Percentiles rank a stretch among this genome's conserved stretches.
phyloP scores from a whole-genome alignment of 2,329 filamentous ascomycete species.

The Arthrobotrys pseudoclavata region DNA sequence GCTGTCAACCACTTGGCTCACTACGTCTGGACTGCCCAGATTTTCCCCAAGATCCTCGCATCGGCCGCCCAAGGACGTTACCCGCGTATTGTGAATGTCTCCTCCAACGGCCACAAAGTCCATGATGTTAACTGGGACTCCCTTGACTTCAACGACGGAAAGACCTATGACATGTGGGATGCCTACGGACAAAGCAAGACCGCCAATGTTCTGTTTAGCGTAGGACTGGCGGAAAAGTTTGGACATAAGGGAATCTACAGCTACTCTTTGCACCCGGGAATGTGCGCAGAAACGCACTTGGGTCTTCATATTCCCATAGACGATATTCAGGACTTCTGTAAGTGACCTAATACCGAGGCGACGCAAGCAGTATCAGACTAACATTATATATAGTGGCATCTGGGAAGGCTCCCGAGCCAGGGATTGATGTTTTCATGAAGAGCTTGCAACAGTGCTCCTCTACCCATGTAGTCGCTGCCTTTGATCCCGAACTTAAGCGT shows the following conservation, averaged over 20 bases:
- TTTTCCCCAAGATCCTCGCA: conserved; percentile 64
- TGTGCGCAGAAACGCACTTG: conserved; percentile 33
- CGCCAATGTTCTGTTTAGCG: conserved; percentile 69
- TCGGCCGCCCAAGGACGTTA: conserved; percentile 48
- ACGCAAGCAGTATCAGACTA: background rate
- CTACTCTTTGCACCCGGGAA: conserved; percentile 68
- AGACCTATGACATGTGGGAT: conserved; percentile 65
- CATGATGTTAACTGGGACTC: conserved; percentile 68
- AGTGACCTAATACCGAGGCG: background rate
- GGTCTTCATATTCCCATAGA: conserved; percentile 33
- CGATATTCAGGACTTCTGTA: conserved; percentile 29
- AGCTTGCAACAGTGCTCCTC: conserved; percentile 64
- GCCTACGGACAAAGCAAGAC: conserved; percentile 71
- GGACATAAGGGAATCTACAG: conserved; percentile 65
- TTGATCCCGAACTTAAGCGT: conserved; percentile 66
- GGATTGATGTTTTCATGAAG: conserved; percentile 12
- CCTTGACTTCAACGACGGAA: conserved; percentile 67
- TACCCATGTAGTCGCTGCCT: conserved; percentile 67
- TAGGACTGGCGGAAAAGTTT: conserved; percentile 66
- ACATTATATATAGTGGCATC: conserved; percentile 14
- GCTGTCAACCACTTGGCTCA: conserved; percentile 66
- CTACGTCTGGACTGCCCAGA: conserved; percentile 67
- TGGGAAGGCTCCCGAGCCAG: conserved; percentile 33
- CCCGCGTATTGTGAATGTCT: conserved; percentile 67
- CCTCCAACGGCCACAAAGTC: conserved; percentile 68